These are phyloP conservation scores for Stagonosporopsis tanaceti DNA, from an alignment of 2,329 filamentous ascomycete species.

Conservation along the genomic window DNA sequence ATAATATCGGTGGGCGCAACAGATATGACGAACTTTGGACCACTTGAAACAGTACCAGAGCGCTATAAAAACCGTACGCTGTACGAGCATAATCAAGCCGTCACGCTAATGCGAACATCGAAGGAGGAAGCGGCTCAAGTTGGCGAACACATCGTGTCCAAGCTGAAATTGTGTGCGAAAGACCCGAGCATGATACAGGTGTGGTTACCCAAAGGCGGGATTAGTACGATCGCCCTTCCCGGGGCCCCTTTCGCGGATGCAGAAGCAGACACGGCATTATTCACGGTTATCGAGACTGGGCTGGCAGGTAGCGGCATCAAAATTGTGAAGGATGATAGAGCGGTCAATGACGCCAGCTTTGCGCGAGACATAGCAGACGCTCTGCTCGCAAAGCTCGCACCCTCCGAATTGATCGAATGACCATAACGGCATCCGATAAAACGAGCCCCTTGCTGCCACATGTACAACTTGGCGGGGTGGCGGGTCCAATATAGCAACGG, in stretches of 20 bases:
- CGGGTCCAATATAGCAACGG: conserved; percentile 4
- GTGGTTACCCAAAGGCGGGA: conserved; percentile 66
- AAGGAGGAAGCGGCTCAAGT: conserved; percentile 64
- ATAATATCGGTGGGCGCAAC: conserved; percentile 60
- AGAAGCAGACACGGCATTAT: conserved; percentile 58
- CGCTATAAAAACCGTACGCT: conserved; percentile 61
- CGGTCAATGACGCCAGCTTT: conserved; percentile 64
- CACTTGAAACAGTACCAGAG: conserved; percentile 63
- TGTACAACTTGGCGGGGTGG: not conserved
- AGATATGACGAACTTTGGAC: conserved; percentile 68
- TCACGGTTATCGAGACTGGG: conserved; percentile 57
- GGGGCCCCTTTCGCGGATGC: conserved; percentile 62
- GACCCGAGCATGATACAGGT: conserved; percentile 59
- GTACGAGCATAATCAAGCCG: conserved; percentile 71
- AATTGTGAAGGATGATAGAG: conserved; percentile 59
- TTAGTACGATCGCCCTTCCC: conserved; percentile 67
- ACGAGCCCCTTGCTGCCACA: conserved; percentile 6
- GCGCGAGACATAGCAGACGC: conserved; percentile 58
- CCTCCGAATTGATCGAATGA: conserved; percentile 2
- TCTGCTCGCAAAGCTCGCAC: conserved; percentile 40
- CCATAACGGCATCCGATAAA: not conserved
- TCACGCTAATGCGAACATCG: conserved; percentile 72
- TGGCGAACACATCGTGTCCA: conserved; percentile 64
- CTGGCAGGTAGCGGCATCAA: conserved; percentile 59
- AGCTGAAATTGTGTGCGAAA: conserved; percentile 56